These are phyloP conservation scores for Exophiala calicioides DNA, from an alignment of 2,329 filamentous ascomycete genomes.

Conservation along the genomic window DNA sequence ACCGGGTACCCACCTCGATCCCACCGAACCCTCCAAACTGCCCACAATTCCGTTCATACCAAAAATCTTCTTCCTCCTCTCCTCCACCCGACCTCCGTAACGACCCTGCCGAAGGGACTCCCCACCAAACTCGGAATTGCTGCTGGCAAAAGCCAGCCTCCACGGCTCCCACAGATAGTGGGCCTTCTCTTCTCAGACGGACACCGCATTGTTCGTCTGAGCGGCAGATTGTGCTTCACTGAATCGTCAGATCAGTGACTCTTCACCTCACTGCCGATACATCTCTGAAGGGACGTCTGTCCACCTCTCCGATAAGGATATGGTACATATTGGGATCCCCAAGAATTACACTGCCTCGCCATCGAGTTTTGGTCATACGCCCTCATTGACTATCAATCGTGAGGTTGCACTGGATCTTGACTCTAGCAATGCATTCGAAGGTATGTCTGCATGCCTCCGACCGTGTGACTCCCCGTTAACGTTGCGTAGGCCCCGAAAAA, in stretches of 20 bases:
- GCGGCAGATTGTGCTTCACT: slow-evolving; percentile 94
- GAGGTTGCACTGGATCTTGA: slow-evolving; percentile 90
- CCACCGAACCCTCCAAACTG: slow-evolving; percentile 63
- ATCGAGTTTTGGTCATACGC: slow-evolving; percentile 73
- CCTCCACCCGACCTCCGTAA: slow-evolving; percentile 89
- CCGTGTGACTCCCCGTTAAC: background rate
- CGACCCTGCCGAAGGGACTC: slow-evolving; percentile 68
- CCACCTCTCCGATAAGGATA: slow-evolving; percentile 55
- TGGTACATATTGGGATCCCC: slow-evolving; percentile 81
- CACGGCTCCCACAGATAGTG: slow-evolving; percentile 65
- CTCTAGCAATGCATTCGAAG: slow-evolving; percentile 95
- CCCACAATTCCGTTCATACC: slow-evolving; percentile 86
- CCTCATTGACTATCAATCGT: slow-evolving; percentile 94
- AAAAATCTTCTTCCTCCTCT: slow-evolving; percentile 78
- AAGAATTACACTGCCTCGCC: slow-evolving; percentile 80
- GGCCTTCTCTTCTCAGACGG: slow-evolving; percentile 96
- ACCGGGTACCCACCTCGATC: slow-evolving; percentile 42
- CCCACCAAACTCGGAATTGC: slow-evolving; percentile 49
- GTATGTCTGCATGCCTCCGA: slow-evolving; percentile 44
- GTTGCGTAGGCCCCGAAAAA: slow-evolving; percentile 79
- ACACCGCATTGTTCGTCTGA: slow-evolving; percentile 95
- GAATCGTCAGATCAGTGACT: slow-evolving; percentile 47
- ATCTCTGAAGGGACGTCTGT: slow-evolving; percentile 21
- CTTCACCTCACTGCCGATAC: slow-evolving; percentile 10
- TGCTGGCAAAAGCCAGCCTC: slow-evolving; percentile 88